Base-by-base conservation (phyloP, 2,329 filamentous ascomycete species). In the Pseudocercospora fijiensis region DNA sequence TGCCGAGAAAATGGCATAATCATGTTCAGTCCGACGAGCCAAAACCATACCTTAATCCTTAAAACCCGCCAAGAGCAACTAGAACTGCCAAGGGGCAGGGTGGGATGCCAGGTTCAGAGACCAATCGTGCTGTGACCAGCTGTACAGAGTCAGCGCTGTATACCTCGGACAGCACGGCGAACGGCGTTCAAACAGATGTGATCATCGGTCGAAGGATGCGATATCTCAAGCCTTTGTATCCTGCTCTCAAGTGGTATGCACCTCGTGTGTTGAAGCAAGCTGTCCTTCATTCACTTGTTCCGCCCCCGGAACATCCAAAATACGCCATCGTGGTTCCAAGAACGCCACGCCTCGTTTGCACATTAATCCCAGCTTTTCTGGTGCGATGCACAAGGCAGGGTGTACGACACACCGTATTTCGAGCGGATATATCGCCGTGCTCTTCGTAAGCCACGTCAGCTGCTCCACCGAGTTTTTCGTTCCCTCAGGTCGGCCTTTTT, bases 271-370 rank as follows among this genome's bases (percentile, higher is more conserved):
- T 9, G 11, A 20, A 57, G 33, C 55, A 22, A 45, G 30, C 33
- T 11, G 30, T 26, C 20, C 55, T 57, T 28, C 55, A 43, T 53
- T 24, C 49, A 53, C 49, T 53, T 53, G 49, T 53, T 28, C 30
- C 30, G 30, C 18, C 55, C 30, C 37, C 60, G 55, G 60, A 62
- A 47, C 13, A 43, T 57, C 57, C 57, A 47, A 24, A 20, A 60
- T 27, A 28, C 61, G 61, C 57, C 49, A 63, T 63, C 57, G 49
- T 33, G 24, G 10, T 37, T 45, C 61, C 33, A 60, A 57, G 51
- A 60, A 30, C 52, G 62, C 62, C 58, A 64, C 60, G 62, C 26
- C 58, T 64, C 58, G 62, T 28, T 33, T 60, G 16, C 37, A 33
- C 16, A 47, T 43, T 45, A 47, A 57, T 45, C 51, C 62, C 45